Base-by-base conservation (phyloP, 495 filamentous ascomycete species). In the Melanomma pulvis-pyrius region DNA sequence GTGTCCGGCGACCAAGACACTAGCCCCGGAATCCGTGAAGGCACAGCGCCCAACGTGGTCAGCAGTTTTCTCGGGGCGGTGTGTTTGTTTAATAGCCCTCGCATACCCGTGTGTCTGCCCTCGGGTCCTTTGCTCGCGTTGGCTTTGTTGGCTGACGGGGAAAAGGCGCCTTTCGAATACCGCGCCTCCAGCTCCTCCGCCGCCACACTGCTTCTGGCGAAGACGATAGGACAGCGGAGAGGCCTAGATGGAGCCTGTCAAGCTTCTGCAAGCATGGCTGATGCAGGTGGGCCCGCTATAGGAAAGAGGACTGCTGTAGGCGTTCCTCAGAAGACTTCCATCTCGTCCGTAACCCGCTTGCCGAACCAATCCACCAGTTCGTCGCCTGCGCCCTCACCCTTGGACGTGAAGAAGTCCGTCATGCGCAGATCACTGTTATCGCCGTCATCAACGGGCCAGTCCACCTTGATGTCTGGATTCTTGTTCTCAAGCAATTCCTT, bases 401-500 rank as follows among this genome's bases (percentile, higher is more conserved):
- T 75, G 1, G 70, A 61, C n/a, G 65, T 44, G 32, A 96, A 88
- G 69, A 89, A 97, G 60, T 93, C 88, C 34, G 87, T 92, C 68
- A 98, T 73, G 62, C 84, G 83, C 70, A 83, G 82, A 19, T 80
- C 83, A 17, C 17, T 44, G 48, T 86, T 84, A 29, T 29, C 47
- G 12, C 81, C 83, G 21, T 89, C 87, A 13, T 90, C 88, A 5
- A 76, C 80, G 0, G 92, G 90, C 94, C 94, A 98, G 39, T 97
- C 92, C 1, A 96, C 89, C 63, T 83, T 87, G 32, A 86, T 79
- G 15, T 84, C 83, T 57, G 83, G 83, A 28, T 80, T 74, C 62
- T 84, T 82, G 25, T 76, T 72, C 61, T 98, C 96, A 0, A 98
- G 74, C 86, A 97, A 85, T 74, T 97, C 92, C 75, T 92, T 98